Conservation (phyloP, 2,329 filamentous ascomycete species). For the Cladophialophora immunda region DNA sequence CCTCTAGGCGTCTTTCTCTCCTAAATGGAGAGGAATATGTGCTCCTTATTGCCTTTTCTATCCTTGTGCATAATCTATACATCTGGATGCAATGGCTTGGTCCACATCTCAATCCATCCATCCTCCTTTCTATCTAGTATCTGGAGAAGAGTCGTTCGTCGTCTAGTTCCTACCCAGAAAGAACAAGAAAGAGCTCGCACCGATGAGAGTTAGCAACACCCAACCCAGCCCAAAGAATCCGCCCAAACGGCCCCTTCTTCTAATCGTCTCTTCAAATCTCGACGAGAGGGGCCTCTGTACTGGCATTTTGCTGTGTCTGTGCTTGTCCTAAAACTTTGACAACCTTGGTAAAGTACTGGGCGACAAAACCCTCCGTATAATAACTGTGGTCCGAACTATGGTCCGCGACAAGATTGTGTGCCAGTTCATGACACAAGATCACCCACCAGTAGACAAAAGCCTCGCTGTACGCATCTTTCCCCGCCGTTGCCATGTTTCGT, state of each 20-base stretch:
- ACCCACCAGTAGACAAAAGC: slow-evolving; percentile 91
- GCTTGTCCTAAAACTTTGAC: slow-evolving; percentile 29
- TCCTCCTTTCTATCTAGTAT: background rate
- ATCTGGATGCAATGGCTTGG: background rate
- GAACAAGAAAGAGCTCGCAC: background rate
- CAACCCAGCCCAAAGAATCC: background rate
- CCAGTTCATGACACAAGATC: slow-evolving; percentile 92
- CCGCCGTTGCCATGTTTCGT: slow-evolving; percentile 51
- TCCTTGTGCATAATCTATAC: background rate
- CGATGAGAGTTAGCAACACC: background rate
- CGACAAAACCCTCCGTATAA: slow-evolving; percentile 65
- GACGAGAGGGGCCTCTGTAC: slow-evolving; percentile 15
- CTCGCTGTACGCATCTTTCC: slow-evolving; percentile 66
- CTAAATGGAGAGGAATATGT: background rate
- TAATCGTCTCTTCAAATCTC: slow-evolving; percentile 19
- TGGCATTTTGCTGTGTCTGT: slow-evolving; percentile 2
- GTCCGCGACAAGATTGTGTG: slow-evolving; percentile 84
- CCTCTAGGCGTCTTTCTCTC: background rate
- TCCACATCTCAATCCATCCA: background rate
- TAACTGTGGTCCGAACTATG: slow-evolving; percentile 84
- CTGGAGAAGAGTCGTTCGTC: background rate
- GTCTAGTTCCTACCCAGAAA: background rate
- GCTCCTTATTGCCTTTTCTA: background rate
- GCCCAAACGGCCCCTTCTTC: background rate
- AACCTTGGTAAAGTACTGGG: slow-evolving; percentile 40